A percentile compares a stretch with the other conserved stretches of the same genome.
phyloP scores from a whole-genome alignment of 352 stramenopile species.

The Globisporangium rhizosaccharum region DNA sequence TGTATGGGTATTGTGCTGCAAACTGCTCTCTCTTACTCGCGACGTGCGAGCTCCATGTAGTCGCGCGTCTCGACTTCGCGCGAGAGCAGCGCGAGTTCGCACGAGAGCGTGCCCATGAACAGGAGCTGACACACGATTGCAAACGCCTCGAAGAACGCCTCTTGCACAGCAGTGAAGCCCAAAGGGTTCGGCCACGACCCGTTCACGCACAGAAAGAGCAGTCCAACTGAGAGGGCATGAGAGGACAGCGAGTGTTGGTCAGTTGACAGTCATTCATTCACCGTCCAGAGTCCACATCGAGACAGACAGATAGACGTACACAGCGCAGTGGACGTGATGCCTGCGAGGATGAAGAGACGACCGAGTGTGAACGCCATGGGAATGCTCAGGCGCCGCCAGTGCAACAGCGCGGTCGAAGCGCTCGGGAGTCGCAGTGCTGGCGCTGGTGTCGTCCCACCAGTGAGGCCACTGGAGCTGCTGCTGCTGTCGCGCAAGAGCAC shows the following conservation, averaged over 20 bases:
- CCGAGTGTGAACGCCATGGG: conserved; percentile 46
- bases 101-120: conserved; percentile 82
- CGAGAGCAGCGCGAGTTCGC: conserved; percentile 57
- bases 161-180: conserved; percentile 72
- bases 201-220: conserved; percentile 82
- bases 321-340: conserved; percentile 51
- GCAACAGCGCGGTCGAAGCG: conserved; percentile 32
- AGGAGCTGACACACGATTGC: conserved; percentile 85
- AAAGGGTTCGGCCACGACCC: conserved; percentile 72
- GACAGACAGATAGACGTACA: conserved; percentile 34
- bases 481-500: conserved; percentile 26
- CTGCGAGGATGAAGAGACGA: conserved; percentile 34
- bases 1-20: too few relatives aligned
- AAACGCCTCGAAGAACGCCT: conserved; percentile 79
- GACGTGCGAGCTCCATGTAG: conserved; percentile 53
- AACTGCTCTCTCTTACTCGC: conserved; percentile 22
- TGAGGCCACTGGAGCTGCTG: conserved; percentile 14
- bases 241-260: not conserved
- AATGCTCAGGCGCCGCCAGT: conserved; percentile 49
- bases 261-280: not conserved
- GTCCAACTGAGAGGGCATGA: conserved; percentile 31
- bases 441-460: not conserved
- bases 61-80: conserved; percentile 56
- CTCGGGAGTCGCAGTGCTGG: not conserved
- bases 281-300: not conserved